Evolutionary conservation across 768 basidiomycete genomes (phyloP).

Genomic region (Lentinula boryana): DNA sequence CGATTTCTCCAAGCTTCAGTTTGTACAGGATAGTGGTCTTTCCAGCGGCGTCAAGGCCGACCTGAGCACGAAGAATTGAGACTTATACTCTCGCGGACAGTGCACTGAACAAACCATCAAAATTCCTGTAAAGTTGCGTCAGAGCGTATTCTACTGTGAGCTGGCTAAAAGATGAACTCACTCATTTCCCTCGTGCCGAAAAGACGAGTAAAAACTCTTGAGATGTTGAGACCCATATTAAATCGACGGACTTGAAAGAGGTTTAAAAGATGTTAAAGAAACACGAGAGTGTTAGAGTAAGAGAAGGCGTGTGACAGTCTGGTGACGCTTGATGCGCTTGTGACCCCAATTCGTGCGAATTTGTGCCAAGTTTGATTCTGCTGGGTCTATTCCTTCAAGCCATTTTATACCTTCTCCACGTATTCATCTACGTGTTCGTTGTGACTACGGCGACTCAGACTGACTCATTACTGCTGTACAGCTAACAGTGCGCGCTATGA

Average conservation of each 20-base stretch:
- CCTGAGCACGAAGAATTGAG: conserved; percentile 36
- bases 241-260: conserved; percentile 20
- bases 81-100: not conserved
- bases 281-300: conserved; percentile 20
- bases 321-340: not conserved
- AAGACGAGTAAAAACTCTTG: conserved; percentile 70
- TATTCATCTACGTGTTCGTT: not conserved
- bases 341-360: not conserved
- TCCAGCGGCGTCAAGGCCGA: conserved; percentile 98
- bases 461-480: not conserved
- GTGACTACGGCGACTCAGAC: not conserved
- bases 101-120: conserved; percentile 64
- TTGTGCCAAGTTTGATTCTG: not conserved
- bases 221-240: conserved; percentile 77
- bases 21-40: conserved; percentile 99
- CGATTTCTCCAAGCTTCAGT: conserved; percentile 99
- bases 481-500: not conserved
- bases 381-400: not conserved
- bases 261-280: conserved; percentile 13
- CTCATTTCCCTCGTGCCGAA: conserved; percentile 99
- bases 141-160: conserved; percentile 20
- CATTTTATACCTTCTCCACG: conserved; percentile 8
- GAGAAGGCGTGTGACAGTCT: not conserved
- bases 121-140: conserved; percentile 62
- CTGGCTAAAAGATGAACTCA: conserved; percentile 42